Conservation (phyloP, 768 basidiomycete species). For the Termitomyces sp. region DNA sequence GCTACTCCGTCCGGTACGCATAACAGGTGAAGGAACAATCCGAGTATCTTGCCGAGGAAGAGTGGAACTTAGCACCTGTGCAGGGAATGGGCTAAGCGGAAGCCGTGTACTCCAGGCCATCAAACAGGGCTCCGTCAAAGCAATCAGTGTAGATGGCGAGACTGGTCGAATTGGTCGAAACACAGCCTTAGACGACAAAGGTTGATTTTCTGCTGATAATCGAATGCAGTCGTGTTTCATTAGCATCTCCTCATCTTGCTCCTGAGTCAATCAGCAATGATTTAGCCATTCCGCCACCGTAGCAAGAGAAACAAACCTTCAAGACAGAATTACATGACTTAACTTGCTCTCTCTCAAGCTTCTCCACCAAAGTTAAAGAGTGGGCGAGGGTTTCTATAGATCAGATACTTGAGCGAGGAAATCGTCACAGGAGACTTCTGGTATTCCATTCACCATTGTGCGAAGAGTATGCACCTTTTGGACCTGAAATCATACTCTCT, state of each 20-base stretch:
- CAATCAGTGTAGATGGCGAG: slow-evolving; percentile 34
- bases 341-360: slow-evolving; percentile 4
- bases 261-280: background rate
- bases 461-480: slow-evolving; percentile 11
- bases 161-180: slow-evolving; percentile 21
- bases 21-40: background rate
- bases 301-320: background rate
- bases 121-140: slow-evolving; percentile 36
- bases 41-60: background rate
- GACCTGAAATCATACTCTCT: slow-evolving; percentile 22
- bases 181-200: background rate
- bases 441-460: background rate
- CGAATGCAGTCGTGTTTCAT: background rate
- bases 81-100: background rate
- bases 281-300: too few species aligned
- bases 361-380: slow-evolving; percentile 9
- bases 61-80: background rate
- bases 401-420: background rate
- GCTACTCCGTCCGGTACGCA: background rate
- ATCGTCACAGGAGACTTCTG: background rate
- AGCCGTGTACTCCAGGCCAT: slow-evolving; percentile 29
- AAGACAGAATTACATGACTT: background rate
- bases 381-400: slow-evolving; percentile 2
- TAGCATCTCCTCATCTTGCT: background rate
- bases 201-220: background rate